These are phyloP conservation scores for Paralagenidium karlingii DNA, from an alignment of 352 stramenopile species.

Conservation along the genomic window DNA sequence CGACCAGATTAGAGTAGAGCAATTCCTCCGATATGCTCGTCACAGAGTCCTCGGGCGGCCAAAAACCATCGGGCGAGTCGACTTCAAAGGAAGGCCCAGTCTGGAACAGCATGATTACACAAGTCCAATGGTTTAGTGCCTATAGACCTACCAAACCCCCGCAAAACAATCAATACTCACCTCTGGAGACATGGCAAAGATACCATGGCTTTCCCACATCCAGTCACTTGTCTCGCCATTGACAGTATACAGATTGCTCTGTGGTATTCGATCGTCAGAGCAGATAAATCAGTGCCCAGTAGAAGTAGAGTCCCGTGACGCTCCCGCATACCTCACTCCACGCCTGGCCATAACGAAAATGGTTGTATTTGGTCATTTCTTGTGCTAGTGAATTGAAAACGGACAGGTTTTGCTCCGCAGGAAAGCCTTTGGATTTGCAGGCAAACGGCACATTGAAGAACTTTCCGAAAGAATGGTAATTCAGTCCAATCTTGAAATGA, in stretches of 20 bases:
- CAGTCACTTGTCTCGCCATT: constrained; percentile 83
- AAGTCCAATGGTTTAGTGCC: background rate
- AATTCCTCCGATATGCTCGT: constrained; percentile 44
- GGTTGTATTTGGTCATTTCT: constrained; percentile 66
- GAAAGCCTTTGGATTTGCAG: constrained; percentile 44
- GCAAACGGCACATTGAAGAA: constrained; percentile 80
- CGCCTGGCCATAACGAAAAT: constrained; percentile 60
- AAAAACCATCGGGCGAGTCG: constrained; percentile 32
- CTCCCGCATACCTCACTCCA: too few species aligned
- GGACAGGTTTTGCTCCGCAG: constrained; percentile 12
- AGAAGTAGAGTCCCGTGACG: background rate
- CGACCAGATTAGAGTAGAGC: constrained; percentile 62
- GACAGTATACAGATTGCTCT: constrained; percentile 77
- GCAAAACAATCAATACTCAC: too few species aligned
- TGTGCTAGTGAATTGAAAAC: constrained; percentile 37
- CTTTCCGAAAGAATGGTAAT: constrained; percentile 78
- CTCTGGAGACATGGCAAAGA: constrained; percentile 78
- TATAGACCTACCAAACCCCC: background rate
- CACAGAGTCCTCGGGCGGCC: constrained; percentile 37
- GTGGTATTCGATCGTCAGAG: too few species aligned
- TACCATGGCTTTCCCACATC: constrained; percentile 70
- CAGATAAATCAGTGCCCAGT: background rate
- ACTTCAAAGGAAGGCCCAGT: constrained; percentile 47
- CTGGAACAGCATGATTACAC: background rate
- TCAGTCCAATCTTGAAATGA: constrained; percentile 50